A percentile compares a stretch with the other conserved stretches of the same genome.
phyloP scores from a whole-genome alignment of 176 grass and related monocot species.

The barley (Hordeum vulgare) region MorexV3_pseudomolecules_assembly NC_058522.1:37919397-37919896 shows the following conservation, averaged over 20 bases:
- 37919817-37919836: too few species aligned
- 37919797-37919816: too few species aligned
- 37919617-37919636: conserved; percentile 63
- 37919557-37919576: conserved; percentile 67
- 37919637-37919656: conserved; percentile 72
- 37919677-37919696: conserved; percentile 77
- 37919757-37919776: conserved; percentile 64
- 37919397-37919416: background rate
- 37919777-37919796: conserved; percentile 56
- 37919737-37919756: conserved; percentile 91
- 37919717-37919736: conserved; percentile 70
- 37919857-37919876: too few species aligned
- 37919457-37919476: conserved; percentile 72
- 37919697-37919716: conserved; percentile 72
- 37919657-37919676: conserved; percentile 72
- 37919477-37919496: conserved; percentile 61
- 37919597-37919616: conserved; percentile 60
- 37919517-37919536: too few species aligned
- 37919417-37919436: background rate
- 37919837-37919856: too few species aligned
- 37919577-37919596: conserved; percentile 77
- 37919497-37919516: conserved; percentile 87
- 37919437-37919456: conserved; percentile 59
- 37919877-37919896: too few species aligned
- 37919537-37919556: conserved; percentile 88